Percentiles rank a stretch among this genome's conserved stretches.
Conservation (phyloP, 345 rosid genomes). For the Lumnitzera racemosa region DNA sequence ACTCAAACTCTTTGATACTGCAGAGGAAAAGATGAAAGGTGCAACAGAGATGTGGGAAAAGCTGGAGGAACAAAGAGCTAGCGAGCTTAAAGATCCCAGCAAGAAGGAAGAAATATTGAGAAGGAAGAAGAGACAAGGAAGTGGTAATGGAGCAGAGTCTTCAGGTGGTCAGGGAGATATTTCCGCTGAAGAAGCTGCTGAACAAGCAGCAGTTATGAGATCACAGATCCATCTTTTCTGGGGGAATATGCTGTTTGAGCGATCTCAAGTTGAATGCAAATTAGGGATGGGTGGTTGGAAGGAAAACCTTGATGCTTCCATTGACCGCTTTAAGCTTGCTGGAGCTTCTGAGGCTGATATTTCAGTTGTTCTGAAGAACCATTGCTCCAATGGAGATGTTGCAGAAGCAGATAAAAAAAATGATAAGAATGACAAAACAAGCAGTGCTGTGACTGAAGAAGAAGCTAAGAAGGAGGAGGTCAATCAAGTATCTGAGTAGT, state of each 20-base stretch:
- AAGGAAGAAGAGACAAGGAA: conserved; percentile 71
- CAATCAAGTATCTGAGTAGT: conserved; percentile 15
- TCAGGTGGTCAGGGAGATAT: conserved; percentile 37
- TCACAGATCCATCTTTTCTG: conserved; percentile 98
- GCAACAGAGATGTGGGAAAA: conserved; percentile 98
- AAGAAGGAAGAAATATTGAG: conserved; percentile 71
- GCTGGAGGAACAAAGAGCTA: conserved; percentile 70
- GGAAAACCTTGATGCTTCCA: conserved; percentile 67
- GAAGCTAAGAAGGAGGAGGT: conserved; percentile 16
- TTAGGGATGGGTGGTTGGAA: conserved; percentile 69
- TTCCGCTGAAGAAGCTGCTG: conserved; percentile 83
- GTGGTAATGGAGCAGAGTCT: conserved; percentile 35
- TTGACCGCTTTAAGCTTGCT: conserved; percentile 80
- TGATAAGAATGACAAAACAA: conserved; percentile 11
- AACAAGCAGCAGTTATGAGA: conserved; percentile 92
- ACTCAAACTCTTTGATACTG: conserved; percentile 62
- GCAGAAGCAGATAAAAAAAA: conserved; percentile 37
- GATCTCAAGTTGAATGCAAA: conserved; percentile 97
- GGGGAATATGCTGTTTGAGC: conserved; percentile 95
- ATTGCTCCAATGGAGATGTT: conserved; percentile 63
- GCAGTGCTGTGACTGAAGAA: conserved; percentile 11
- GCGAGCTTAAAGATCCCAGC: conserved; percentile 69
- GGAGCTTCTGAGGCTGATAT: conserved; percentile 90
- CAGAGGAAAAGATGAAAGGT: conserved; percentile 85
- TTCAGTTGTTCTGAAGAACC: conserved; percentile 71